These are phyloP conservation scores for Lophiotrema nucula DNA, from an alignment of 495 filamentous ascomycete species.

Conservation along the genomic window DNA sequence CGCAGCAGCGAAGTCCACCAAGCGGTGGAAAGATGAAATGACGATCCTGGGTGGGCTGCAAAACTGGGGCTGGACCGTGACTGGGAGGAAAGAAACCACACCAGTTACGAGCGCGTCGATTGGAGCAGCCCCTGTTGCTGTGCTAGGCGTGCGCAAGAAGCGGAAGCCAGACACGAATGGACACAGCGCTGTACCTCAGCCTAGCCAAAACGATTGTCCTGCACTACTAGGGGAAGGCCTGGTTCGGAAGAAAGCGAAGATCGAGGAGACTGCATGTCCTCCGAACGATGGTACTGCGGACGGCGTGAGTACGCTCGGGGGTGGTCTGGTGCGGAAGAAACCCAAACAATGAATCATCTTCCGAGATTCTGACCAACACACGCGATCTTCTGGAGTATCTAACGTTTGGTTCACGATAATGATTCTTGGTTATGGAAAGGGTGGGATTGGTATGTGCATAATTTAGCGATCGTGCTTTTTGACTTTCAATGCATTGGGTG, in stretches of 20 bases:
- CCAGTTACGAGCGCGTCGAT: background rate
- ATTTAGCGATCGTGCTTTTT: too few relatives aligned
- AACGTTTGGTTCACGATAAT: too few relatives aligned
- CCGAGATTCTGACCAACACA: too few relatives aligned
- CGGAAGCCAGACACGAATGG: constrained; percentile 38
- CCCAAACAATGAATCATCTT: too few relatives aligned
- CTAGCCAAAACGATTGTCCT: constrained; percentile 43
- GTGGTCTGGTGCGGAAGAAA: constrained; percentile 65
- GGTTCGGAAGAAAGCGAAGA: constrained; percentile 43
- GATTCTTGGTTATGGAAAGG: too few relatives aligned
- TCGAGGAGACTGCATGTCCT: constrained; percentile 24
- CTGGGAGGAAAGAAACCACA: constrained; percentile 43
- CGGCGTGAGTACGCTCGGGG: constrained; percentile 58
- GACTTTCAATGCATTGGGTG: too few relatives aligned
- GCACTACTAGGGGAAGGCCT: constrained; percentile 47
- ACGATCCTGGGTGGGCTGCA: constrained; percentile 52
- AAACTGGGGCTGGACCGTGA: constrained; percentile 56
- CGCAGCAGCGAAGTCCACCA: constrained; percentile 67
- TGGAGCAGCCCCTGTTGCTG: constrained; percentile 20
- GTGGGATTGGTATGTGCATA: too few relatives aligned
- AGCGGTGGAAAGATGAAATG: constrained; percentile 68
- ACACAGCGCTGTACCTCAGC: constrained; percentile 6
- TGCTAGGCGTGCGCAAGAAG: constrained; percentile 40
- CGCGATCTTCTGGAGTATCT: too few relatives aligned
- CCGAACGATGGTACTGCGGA: background rate